phyloP scores from a whole-genome alignment of 305 asterid species.

The Euphrasia arctica region DNA sequence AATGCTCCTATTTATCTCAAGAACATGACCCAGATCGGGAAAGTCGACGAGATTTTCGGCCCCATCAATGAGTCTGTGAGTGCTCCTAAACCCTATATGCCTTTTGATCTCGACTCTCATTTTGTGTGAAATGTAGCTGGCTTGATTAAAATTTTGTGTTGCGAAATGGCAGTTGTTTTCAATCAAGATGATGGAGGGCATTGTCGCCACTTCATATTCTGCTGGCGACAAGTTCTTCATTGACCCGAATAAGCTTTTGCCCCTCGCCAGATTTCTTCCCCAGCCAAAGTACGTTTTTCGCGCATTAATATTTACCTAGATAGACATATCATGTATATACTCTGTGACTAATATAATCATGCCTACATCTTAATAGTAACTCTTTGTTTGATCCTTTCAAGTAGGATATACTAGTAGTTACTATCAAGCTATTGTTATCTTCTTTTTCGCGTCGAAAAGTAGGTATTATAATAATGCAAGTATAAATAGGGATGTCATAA shows the following conservation, averaged over 20 bases:
- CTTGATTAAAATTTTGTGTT: not conserved
- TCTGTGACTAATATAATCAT: too few species aligned
- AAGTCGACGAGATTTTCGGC: constrained; percentile 77
- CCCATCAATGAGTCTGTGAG: constrained; percentile 79
- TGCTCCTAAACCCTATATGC: not conserved
- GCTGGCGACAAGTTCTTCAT: constrained; percentile 87
- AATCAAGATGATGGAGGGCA: constrained; percentile 88
- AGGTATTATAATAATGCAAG: too few species aligned
- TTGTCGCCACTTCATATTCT: constrained; percentile 76
- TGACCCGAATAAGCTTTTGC: constrained; percentile 82
- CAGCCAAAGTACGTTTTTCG: constrained; percentile 50
- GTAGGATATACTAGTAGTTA: too few species aligned
- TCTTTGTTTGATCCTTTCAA: not conserved
- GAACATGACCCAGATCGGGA: constrained; percentile 77
- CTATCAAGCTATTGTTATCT: not conserved
- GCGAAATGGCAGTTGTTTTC: constrained; percentile 54
- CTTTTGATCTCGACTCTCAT: not conserved
- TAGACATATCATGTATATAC: too few species aligned
- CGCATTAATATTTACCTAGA: not conserved
- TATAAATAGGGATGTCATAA: too few species aligned
- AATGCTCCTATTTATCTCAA: constrained; percentile 60
- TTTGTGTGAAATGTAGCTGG: not conserved
- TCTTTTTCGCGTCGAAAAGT: too few species aligned
- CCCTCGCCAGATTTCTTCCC: constrained; percentile 62
- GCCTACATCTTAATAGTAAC: too few species aligned